A percentile compares a stretch with the other conserved stretches of the same genome.
Conservation (phyloP, 2,329 filamentous ascomycete genomes). For the Ploettnerulaceae sp. region DNA sequence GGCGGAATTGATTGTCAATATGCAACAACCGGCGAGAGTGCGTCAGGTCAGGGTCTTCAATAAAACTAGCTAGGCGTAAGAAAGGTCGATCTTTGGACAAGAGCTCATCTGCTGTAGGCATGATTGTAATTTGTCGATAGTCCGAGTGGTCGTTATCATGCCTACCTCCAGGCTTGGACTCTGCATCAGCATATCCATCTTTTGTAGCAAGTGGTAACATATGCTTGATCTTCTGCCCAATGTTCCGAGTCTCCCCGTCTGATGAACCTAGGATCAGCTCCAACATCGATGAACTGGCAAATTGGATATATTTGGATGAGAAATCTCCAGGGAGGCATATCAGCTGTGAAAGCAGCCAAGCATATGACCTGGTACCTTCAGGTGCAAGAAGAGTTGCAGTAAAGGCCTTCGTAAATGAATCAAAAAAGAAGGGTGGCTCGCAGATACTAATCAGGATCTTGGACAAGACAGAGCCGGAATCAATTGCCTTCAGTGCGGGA, state of each 20-base stretch:
- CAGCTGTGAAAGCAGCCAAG: constrained; percentile 43
- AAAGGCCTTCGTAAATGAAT: constrained; percentile 32
- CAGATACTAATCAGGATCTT: constrained; percentile 43
- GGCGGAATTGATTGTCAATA: constrained; percentile 66
- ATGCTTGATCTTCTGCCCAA: constrained; percentile 41
- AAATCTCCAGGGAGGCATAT: constrained; percentile 34
- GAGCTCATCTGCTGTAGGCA: constrained; percentile 64
- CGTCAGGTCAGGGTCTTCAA: constrained; percentile 37
- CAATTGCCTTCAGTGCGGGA: constrained; percentile 23
- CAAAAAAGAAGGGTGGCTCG: constrained; percentile 49
- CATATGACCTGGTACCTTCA: constrained; percentile 33
- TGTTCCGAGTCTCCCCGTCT: constrained; percentile 29
- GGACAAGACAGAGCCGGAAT: constrained; percentile 35
- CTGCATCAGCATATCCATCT: constrained; percentile 12
- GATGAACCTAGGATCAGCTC: constrained; percentile 21
- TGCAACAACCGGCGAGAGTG: constrained; percentile 44
- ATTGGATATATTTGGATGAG: constrained; percentile 24
- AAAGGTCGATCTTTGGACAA: constrained; percentile 48
- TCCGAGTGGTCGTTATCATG: constrained; percentile 69
- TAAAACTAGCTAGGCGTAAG: constrained; percentile 42
- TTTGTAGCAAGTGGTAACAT: constrained; percentile 28
- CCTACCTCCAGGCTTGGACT: constrained; percentile 52
- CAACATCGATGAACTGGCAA: constrained; percentile 31
- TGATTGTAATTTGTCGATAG: constrained; percentile 56
- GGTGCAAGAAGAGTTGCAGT: constrained; percentile 27